phyloP scores from a whole-genome alignment of 305 asterid species.

The Solanum hybrid region DNA sequence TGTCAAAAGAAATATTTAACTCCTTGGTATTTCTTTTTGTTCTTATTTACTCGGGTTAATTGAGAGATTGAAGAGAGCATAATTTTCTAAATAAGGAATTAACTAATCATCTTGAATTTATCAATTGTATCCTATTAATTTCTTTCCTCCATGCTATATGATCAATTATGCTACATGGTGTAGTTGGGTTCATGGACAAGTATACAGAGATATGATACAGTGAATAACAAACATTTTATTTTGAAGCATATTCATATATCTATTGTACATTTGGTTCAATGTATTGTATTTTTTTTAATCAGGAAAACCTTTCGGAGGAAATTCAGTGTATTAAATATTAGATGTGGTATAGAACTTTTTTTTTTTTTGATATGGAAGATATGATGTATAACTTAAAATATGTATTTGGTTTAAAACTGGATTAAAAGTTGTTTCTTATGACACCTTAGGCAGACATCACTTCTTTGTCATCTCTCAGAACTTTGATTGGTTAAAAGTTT shows the following conservation, averaged over 20 bases:
- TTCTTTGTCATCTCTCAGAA: neutral
- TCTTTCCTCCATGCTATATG: neutral
- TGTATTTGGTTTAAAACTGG: neutral
- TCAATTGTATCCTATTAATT: neutral
- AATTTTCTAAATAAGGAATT: neutral
- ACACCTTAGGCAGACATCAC: neutral
- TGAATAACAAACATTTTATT: neutral
- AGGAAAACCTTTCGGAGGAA: neutral
- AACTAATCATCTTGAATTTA: neutral
- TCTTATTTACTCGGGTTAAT: neutral
- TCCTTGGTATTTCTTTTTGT: neutral
- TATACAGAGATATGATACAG: neutral
- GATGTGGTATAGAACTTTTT: neutral
- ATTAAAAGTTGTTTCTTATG: neutral
- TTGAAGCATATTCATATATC: neutral
- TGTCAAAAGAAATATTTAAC: neutral
- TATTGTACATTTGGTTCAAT: neutral
- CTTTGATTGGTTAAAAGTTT: neutral
- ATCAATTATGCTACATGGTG: neutral
- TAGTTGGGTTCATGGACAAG: neutral
- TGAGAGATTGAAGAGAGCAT: neutral
- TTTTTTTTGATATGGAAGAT: neutral
- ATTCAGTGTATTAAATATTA: neutral
- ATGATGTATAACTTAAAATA: neutral
- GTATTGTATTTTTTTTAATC: neutral